Percentiles rank a stretch among this genome's conserved stretches.
phyloP scores from a whole-genome alignment of 345 rosid genomes.

The Ceriops decandra region DNA sequence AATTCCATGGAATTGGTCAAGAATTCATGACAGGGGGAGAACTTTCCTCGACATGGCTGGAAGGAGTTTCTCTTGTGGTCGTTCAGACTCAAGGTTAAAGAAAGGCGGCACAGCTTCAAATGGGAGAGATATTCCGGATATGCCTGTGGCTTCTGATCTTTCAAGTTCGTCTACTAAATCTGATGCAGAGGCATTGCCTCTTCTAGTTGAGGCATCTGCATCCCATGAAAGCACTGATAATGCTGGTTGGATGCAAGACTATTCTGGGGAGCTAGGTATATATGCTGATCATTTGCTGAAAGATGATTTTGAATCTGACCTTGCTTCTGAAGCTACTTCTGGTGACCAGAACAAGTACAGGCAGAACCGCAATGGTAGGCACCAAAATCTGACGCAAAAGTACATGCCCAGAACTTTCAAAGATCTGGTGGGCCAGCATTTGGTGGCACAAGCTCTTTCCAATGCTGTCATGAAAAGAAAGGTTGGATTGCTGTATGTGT shows the following conservation, averaged over 20 bases:
- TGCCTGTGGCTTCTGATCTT: constrained; percentile 58
- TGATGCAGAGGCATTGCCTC: constrained; percentile 62
- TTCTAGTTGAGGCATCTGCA: constrained; percentile 61
- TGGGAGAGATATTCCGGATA: constrained; percentile 52
- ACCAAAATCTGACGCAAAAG: constrained; percentile 81
- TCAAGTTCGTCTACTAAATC: constrained; percentile 51
- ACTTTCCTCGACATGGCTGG: constrained; percentile 90
- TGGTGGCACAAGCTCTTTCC: constrained; percentile 81
- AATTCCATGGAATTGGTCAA: constrained; percentile 95
- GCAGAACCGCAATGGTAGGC: constrained; percentile 40
- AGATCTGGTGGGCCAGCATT: constrained; percentile 83
- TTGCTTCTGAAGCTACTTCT: constrained; percentile 79
- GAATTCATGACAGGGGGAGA: constrained; percentile 81
- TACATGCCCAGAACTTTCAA: constrained; percentile 71
- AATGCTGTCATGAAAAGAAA: constrained; percentile 71
- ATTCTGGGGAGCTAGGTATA: constrained; percentile 89
- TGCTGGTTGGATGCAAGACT: constrained; percentile 80
- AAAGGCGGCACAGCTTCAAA: constrained; percentile 47
- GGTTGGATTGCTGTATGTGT: constrained; percentile 84
- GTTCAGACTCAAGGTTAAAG: constrained; percentile 60
- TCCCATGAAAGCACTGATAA: constrained; percentile 58
- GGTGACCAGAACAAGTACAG: constrained; percentile 39
- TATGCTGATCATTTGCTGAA: constrained; percentile 77
- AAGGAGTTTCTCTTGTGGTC: constrained; percentile 89
- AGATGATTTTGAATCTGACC: constrained; percentile 60